Base-by-base conservation (phyloP, 2,329 filamentous ascomycete genomes). In the Stromatinia cepivora region DNA sequence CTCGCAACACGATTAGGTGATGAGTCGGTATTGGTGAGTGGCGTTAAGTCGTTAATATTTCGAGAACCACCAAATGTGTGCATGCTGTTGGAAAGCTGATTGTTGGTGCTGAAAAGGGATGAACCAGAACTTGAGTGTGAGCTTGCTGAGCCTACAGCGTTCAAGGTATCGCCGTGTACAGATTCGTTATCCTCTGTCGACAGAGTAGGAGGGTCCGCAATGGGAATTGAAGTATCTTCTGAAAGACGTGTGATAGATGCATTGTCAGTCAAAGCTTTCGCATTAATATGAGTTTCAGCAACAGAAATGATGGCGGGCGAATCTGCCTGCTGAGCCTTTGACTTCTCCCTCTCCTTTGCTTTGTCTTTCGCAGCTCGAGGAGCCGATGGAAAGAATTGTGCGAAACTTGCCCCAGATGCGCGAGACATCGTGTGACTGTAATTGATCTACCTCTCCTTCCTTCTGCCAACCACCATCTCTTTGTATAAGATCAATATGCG, bases 311-410 rank as follows among this genome's bases (percentile, higher is more conserved):
- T 75, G 72, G 67, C 76, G 17, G 77, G 76, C 17, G 74, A 75
- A 57, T 78, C 77, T 39, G 73, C 66, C 59, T 66, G 72, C 61
- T 75, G 74, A 65, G 74, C 79, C 82, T 87, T 82, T 67, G 85
- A 83, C 79, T 85, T 88, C 78, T 88, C 86, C 78, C 87, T 84
- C 79, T 89, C 86, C 78, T 84, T 84, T 73, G 85, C 84, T 76
- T 84, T 84, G 78, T 87, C 84, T 79, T 83, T 83, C 69, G 85
- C 84, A 70, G 77, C 76, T 62, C 76, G 77, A 75, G 92, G 91
- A 78, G 91, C 92, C 79, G 90, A 88, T 75, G 91, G 91, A 81
- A 93, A 94, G 86, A 93, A 95, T 82, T 93, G 89, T 82, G 90
- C 91, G 85, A 93, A 94, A 83, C 90, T 89, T 84, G 90, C 90